Evolutionary conservation across 1,139 yeast genomes (phyloP).

Genomic region (Kodamaea ohmeri): DNA sequence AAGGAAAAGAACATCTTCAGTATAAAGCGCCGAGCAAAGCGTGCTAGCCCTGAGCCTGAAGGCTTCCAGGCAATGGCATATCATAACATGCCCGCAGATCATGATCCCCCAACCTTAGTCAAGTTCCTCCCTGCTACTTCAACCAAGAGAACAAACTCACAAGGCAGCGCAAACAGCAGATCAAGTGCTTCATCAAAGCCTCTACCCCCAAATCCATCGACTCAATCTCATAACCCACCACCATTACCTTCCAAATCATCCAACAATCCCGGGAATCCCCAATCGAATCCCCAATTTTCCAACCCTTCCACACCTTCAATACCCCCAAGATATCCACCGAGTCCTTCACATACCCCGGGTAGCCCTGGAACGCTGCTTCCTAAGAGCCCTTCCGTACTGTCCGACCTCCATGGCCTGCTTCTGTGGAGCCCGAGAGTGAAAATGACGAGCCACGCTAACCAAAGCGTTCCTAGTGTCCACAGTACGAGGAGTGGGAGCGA

Average conservation of each 20-base stretch:
- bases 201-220: background rate
- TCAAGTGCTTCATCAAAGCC: background rate
- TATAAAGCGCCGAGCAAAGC: constrained; percentile 14
- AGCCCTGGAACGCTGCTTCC: constrained; percentile 2
- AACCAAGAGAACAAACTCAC: constrained; percentile 1
- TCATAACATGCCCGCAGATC: constrained; percentile 22
- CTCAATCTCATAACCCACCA: too few relatives aligned
- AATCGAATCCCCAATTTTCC: too few relatives aligned
- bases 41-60: too few relatives aligned
- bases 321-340: background rate
- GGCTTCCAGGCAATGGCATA: constrained; percentile 38
- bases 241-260: too few relatives aligned
- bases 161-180: constrained; percentile 4
- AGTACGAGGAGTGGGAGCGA: too few relatives aligned
- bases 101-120: constrained; percentile 28
- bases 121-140: constrained; percentile 2
- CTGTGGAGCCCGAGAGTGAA: too few relatives aligned
- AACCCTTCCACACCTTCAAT: too few relatives aligned
- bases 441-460: too few relatives aligned
- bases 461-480: too few relatives aligned
- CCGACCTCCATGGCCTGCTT: background rate
- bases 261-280: too few relatives aligned
- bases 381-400: constrained; percentile 5
- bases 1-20: constrained; percentile 11
- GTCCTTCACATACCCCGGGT: constrained; percentile 2